Conservation (phyloP, 345 rosid genomes). For the Eucalyptus polybractea region DNA sequence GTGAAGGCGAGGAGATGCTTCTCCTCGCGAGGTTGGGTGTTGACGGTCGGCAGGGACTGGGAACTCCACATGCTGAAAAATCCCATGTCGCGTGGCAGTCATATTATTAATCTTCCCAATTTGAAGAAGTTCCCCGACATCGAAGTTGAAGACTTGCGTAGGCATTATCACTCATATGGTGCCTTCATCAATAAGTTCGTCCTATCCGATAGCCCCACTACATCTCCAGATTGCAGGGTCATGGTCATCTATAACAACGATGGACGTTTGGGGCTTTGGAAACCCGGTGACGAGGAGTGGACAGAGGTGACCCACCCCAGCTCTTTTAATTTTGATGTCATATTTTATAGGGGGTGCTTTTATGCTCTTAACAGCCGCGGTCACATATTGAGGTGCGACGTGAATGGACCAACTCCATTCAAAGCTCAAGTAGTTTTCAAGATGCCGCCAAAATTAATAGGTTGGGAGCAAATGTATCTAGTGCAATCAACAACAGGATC, state of each 20-base stretch:
- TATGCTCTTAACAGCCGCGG: no score
- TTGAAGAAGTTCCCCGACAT: not conserved
- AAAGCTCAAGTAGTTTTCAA: no score
- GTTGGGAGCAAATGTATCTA: no score
- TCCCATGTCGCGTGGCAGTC: not conserved
- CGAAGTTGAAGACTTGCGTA: not conserved
- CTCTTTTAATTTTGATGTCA: no score
- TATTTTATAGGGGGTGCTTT: no score
- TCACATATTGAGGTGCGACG: no score
- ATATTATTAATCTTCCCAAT: not conserved
- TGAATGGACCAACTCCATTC: no score
- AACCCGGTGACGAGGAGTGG: not conserved
- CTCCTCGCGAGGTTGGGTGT: not conserved
- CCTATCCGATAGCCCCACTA: not conserved
- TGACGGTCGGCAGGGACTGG: not conserved
- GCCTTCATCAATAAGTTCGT: not conserved
- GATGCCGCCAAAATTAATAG: no score
- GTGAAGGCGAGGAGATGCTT: not conserved
- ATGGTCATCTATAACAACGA: rapidly evolving
- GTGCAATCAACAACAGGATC: no score
- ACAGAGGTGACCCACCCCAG: not conserved
- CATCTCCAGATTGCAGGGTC: not conserved
- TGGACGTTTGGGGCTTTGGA: not conserved
- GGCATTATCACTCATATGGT: not conserved
- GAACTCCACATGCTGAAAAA: not conserved